These are phyloP conservation scores for Carpinus viminea DNA, from an alignment of 306 rosid species.

Conservation along the genomic window DNA sequence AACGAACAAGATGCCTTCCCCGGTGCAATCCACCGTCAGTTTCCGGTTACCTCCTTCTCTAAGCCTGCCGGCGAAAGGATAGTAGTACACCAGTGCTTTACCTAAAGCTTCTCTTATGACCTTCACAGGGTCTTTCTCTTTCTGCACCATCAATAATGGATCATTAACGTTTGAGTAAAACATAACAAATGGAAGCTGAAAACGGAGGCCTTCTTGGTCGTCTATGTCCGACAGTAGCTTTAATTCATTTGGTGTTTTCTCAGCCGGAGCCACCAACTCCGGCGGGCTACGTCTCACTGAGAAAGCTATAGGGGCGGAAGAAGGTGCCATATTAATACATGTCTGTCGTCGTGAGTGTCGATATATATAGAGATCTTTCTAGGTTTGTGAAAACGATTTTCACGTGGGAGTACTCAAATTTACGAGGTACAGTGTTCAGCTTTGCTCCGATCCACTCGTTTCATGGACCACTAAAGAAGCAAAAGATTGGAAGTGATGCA, in stretches of 20 bases:
- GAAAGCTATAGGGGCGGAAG: not conserved
- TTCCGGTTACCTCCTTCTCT: not conserved
- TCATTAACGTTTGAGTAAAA: not conserved
- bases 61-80: not conserved
- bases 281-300: not conserved
- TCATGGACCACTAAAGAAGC: too few relatives aligned
- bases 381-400: too few relatives aligned
- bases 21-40: slow-evolving; percentile 3
- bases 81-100: not conserved
- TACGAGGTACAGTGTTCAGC: too few relatives aligned
- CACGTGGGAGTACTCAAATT: too few relatives aligned
- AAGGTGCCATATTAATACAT: not conserved
- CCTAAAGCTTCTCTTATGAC: not conserved
- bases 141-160: not conserved
- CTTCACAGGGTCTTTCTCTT: not conserved
- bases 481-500: too few relatives aligned
- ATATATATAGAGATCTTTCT: too few relatives aligned
- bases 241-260: not conserved
- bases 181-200: slow-evolving; percentile 1
- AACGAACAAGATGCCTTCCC: not conserved
- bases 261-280: not conserved
- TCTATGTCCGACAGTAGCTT: slow-evolving; percentile 4
- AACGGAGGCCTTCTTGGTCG: not conserved
- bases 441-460: too few relatives aligned
- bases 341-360: too few relatives aligned